These are phyloP conservation scores for Schizochytrium sp. DNA, from an alignment of 108 stramenopile species.

Conservation along the genomic window DNA sequence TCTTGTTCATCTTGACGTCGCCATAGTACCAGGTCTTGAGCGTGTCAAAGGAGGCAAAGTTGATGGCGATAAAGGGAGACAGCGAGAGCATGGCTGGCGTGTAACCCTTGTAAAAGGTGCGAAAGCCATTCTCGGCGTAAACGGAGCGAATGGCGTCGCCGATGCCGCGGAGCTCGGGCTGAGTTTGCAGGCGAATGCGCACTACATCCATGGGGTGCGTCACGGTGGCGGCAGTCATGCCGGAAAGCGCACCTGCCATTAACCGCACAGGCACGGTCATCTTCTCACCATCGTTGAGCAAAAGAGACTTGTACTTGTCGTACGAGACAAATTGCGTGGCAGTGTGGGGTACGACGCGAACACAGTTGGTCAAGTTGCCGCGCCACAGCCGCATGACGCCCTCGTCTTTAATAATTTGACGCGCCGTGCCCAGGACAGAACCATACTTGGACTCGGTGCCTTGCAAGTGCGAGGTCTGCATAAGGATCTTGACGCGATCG, in stretches of 20 bases:
- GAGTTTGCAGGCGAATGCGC: conserved; percentile 1
- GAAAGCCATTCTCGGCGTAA: background rate
- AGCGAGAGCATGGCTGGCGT: background rate
- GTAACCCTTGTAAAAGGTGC: background rate
- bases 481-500: conserved; percentile 11
- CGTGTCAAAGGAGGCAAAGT: conserved; percentile 14
- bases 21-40: background rate
- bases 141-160: background rate
- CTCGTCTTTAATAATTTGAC: background rate
- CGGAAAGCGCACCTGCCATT: conserved; percentile 4
- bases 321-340: conserved; percentile 1
- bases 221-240: background rate
- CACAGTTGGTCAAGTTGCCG: conserved; percentile 23
- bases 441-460: background rate
- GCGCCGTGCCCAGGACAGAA: background rate
- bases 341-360: background rate
- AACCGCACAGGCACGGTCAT: conserved; percentile 7
- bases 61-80: background rate
- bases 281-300: background rate
- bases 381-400: conserved; percentile 17
- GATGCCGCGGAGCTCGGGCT: background rate
- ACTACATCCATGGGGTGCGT: conserved; percentile 26
- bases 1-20: background rate
- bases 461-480: background rate
- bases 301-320: background rate